Conservation (phyloP, 2,329 filamentous ascomycete species). For the Chrysosphaeria jannelii region DNA sequence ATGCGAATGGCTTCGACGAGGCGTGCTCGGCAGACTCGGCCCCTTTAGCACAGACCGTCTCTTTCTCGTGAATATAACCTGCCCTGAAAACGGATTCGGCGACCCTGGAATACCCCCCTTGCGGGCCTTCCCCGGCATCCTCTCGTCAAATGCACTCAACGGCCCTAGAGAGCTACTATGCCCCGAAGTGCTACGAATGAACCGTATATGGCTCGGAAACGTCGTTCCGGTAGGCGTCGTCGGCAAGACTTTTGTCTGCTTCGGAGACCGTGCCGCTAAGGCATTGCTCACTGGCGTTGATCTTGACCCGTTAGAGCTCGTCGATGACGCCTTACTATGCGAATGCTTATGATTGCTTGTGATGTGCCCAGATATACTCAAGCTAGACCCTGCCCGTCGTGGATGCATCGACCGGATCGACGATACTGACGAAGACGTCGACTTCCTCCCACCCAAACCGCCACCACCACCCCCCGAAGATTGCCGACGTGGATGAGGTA, state of each 20-base stretch:
- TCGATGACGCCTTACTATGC: conserved; percentile 84
- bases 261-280: conserved; percentile 38
- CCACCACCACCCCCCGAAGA: conserved; percentile 37
- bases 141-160: conserved; percentile 21
- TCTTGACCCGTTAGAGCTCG: conserved; percentile 51
- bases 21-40: conserved; percentile 24
- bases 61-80: conserved; percentile 47
- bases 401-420: conserved; percentile 76
- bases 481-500: conserved; percentile 47
- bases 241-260: conserved; percentile 81
- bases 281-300: conserved; percentile 38
- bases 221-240: conserved; percentile 46
- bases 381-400: too few species aligned
- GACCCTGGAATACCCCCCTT: conserved; percentile 14
- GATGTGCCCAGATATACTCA: too few species aligned
- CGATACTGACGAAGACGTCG: conserved; percentile 81
- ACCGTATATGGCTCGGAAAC: conserved; percentile 64
- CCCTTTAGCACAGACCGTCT: conserved; percentile 66
- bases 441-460: conserved; percentile 64
- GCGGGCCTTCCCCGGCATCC: too few species aligned
- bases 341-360: conserved; percentile 58
- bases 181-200: conserved; percentile 25
- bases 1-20: conserved; percentile 9
- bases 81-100: conserved; percentile 19
- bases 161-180: not conserved